Base-by-base conservation (phyloP, 306 rosid species). In the Sechiopsis laciniata region DNA sequence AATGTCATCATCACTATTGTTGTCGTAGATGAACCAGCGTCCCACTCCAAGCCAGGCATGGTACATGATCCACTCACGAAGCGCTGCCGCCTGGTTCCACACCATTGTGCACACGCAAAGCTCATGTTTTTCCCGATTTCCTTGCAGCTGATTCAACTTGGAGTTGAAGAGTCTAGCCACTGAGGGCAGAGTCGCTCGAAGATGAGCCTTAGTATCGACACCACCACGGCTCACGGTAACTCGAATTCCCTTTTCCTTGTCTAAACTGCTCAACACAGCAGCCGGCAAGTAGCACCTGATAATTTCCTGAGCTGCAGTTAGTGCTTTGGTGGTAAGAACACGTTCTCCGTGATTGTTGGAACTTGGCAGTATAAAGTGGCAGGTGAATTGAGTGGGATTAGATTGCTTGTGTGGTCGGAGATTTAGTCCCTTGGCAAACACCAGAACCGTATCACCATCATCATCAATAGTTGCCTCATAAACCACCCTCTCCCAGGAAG, bases 41-140 rank as follows among this genome's bases (percentile, higher is more conserved):
- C 88, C 96, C 0, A 95, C 95, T 5, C 99, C 99, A 11, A 91
- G 92, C 96, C 96, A 91, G 2, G 95, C 80, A 51, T 95, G 99
- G 84, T 95, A 95, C 88, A 83, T 82, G 59, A 95, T 68, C 99
- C 99, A 95, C 77, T 95, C 99, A 53, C 86, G 81, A 0, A 91
- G 78, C 0, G 95, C 88, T 17, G 86, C 77, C 2, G 88, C 99
- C 77, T 95, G 99, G 76, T 95, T 95, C 99, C 97, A 91, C 78
- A 95, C 78, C 99, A 95, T 95, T 2, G 96, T 88, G 78, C 99
- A 95, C 15, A 21, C 97, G 64, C 99, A 95, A 9, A 95, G 85
- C 87, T 88, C 95, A 56, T 88, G 52, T 79, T 85, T 87, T 65
- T 63, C 60, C 65, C 72, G 74, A n/a, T 78, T 86, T 48, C 45